Evolutionary conservation across 352 stramenopile genomes (phyloP), one percentile per base, ranked within the genome.

Genomic region (Pythium phragmitis): DNA sequence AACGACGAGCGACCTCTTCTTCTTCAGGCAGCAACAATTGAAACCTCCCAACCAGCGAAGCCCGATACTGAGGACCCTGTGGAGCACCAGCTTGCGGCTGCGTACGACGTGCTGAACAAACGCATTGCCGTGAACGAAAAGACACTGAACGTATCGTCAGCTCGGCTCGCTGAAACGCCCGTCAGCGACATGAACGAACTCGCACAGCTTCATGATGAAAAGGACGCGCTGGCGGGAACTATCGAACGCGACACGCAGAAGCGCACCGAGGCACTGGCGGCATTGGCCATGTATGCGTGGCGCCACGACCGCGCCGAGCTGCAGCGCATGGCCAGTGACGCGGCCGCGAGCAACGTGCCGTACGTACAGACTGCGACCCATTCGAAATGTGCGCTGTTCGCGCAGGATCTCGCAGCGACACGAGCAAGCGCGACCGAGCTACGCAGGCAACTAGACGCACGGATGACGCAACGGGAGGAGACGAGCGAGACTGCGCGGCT

Each of bases 181-280:
- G 23, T 69, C 7, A 63, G 52, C 9, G 72, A 83, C 45, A 65
- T 69, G 39, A 9, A 33, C 4, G 52, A 59, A 14, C 68, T 55
- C 7, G 54, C 60, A 12, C 63, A 75, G 30, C 76, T 83, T 41
- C 77, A 74, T 42, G 76, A 63, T 2, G 75, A 83, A 62, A 68
- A 86, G 30, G 57, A 76, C 36, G 73, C 82, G 47, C 51, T 86
- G 7, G 65, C 69, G 6, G 53, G 26, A 34, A 64, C 62, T n/a
- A 77, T 88, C 33, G 55, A 60, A 47, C 28, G 39, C 7, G 72
- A 85, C 36, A 69, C 64, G n/a, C 46, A 47, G 21, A 66, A 66
- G 4, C 69, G 72, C 6, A 68, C 77, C 50, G 64, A 66, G 17
- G 70, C 68, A 37, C 47, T 84, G 26, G 75, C 79, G 1, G 47